These are phyloP conservation scores for Apiospora aurea DNA, from an alignment of 2,329 filamentous ascomycete genomes.

Conservation along the genomic window DNA sequence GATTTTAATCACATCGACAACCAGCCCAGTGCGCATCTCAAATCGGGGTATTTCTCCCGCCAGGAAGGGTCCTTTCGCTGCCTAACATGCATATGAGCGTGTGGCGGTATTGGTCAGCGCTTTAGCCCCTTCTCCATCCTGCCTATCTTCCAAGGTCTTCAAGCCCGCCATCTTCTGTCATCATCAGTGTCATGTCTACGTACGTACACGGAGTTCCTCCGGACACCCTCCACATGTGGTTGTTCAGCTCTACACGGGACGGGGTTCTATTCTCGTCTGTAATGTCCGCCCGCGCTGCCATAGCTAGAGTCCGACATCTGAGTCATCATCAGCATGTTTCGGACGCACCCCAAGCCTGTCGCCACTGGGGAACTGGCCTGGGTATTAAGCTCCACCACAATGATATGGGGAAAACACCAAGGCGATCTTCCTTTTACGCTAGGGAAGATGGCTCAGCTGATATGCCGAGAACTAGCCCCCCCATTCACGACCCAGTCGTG, in stretches of 20 bases:
- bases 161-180: neutral
- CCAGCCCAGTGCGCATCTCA: neutral
- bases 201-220: neutral
- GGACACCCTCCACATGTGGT: too few relatives aligned
- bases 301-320: neutral
- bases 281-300: neutral
- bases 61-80: neutral
- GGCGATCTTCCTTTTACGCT: neutral
- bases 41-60: neutral
- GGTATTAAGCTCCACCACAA: neutral
- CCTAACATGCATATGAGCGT: neutral
- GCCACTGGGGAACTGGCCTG: neutral
- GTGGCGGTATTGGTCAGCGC: neutral
- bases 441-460: neutral
- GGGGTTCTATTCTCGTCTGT: slow-evolving; percentile 2
- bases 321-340: neutral
- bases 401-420: neutral
- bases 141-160: neutral
- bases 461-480: neutral
- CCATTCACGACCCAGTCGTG: neutral
- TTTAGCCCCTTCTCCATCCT: too few relatives aligned
- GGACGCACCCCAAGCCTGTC: neutral
- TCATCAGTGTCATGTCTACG: neutral
- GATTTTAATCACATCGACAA: neutral
- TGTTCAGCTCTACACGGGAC: neutral